Conservation (phyloP, 306 rosid species). For the Cucurbita moschata region DNA sequence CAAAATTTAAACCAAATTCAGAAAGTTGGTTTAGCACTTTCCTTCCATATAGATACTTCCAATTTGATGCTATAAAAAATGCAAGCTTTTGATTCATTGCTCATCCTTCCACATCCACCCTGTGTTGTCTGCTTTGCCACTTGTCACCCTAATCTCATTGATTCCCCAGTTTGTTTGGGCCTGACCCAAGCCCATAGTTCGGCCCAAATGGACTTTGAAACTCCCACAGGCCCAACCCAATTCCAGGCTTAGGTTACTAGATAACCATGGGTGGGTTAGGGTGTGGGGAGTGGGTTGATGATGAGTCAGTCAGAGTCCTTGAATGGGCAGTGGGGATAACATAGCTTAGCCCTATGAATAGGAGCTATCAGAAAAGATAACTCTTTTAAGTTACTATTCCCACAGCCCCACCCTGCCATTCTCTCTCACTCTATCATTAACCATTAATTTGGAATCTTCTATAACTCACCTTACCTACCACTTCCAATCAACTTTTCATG, state of each 20-base stretch:
- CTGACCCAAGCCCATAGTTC: background rate
- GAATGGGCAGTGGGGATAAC: background rate
- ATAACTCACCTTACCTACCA: background rate
- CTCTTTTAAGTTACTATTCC: background rate
- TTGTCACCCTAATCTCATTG: background rate
- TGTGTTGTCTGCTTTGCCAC: background rate
- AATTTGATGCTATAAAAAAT: background rate
- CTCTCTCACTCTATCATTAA: background rate
- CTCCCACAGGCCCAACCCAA: background rate
- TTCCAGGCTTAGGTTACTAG: no score
- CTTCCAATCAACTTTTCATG: background rate
- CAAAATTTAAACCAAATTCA: background rate
- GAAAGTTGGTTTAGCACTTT: slow-evolving; percentile 5
- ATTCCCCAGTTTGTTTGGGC: background rate
- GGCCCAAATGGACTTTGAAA: background rate
- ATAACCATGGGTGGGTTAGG: background rate
- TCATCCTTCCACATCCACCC: background rate
- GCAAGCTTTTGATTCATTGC: background rate
- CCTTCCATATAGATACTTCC: background rate
- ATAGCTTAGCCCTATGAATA: background rate
- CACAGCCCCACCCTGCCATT: background rate
- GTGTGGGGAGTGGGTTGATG: background rate
- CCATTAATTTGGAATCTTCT: background rate
- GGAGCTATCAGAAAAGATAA: background rate
- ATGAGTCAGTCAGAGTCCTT: background rate